These are phyloP conservation scores for Oryza australiensis DNA, from an alignment of 176 grass and related monocot genomes.

Conservation along the genomic window DNA sequence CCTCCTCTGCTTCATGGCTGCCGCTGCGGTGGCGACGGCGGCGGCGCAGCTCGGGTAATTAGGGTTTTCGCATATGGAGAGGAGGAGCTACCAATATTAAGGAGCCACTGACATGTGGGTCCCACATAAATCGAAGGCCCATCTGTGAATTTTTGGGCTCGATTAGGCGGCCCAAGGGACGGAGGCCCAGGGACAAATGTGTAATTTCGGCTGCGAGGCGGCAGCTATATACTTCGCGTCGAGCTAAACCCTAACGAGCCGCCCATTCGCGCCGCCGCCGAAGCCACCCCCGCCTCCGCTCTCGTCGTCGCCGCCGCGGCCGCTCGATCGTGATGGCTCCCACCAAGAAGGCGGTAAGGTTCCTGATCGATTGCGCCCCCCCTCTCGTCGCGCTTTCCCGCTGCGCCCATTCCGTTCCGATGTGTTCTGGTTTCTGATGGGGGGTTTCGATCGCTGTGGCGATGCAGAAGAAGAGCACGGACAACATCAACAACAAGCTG, in stretches of 20 bases:
- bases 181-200: conserved; percentile 21
- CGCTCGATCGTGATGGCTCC: conserved; percentile 69
- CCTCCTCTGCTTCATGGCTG: not conserved
- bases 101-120: not conserved
- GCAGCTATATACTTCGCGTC: conserved; percentile 16
- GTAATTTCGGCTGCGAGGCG: not conserved
- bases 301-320: not conserved
- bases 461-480: conserved; percentile 90
- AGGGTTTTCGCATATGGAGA: conserved; percentile 9
- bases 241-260: conserved; percentile 35
- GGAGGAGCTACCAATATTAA: not conserved
- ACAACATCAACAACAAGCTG: conserved; percentile 94
- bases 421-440: not conserved
- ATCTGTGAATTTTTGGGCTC: not conserved
- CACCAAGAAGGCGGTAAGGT: conserved; percentile 81
- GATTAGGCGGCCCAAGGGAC: not conserved
- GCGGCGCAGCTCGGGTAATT: not conserved
- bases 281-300: not conserved
- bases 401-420: not conserved
- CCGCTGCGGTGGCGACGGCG: not conserved
- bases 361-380: not conserved
- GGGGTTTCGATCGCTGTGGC: conserved; percentile 12
- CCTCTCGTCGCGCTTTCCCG: not conserved
- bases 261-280: conserved; percentile 44
- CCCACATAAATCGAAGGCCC: not conserved